Base-by-base conservation (phyloP, 352 stramenopile species). In the Pythium grandisporangium region DNA sequence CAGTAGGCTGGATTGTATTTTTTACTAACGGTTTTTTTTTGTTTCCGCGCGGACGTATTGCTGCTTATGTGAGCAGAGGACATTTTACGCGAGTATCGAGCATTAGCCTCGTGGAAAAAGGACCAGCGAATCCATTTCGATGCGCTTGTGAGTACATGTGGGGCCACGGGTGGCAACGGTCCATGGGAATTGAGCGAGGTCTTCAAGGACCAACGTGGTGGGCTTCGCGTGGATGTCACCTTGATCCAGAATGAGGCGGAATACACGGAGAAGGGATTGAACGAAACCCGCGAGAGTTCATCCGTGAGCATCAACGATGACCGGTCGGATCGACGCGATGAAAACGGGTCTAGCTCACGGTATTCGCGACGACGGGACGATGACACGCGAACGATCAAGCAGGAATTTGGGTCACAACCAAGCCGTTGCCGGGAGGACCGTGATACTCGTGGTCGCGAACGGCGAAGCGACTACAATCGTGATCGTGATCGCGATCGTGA, bases 101-200 rank as follows among this genome's bases (percentile, higher is more conserved):
- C 58, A 14, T 45, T 91, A 21, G 55, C 66, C 12, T 61, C 63
- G 20, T 91, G 77, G 77, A 91, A 86, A 27, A 71, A 66, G 42
- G 63, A 46, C 6, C 77, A 91, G 42, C 59, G 66, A 23, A 57
- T 45, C 10, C 64, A 80, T 36, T 88, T 86, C 46, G 66, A 91
- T 12, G 45, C 46, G 3, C 30, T 91, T 17, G 48, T 70, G 3
- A 63, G 61, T 4, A 70, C 62, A 11, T 40, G 51, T 0, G 55
- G 44, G 4, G 38, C 48, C 4, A 36, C 50, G 16, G 63, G 66
- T 33, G 56, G 55, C 3, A 52, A 57, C 5, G 57, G 66, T 10
- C 42, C 55, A 10, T 59, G 43, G 24, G 68, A 51, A 22, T 34
- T 76, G 1, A 73, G 70, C 33, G 53, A 73, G 14, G 58, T 57